Conservation (phyloP, 2,329 filamentous ascomycete genomes). For the Fusarium sp. region DNA sequence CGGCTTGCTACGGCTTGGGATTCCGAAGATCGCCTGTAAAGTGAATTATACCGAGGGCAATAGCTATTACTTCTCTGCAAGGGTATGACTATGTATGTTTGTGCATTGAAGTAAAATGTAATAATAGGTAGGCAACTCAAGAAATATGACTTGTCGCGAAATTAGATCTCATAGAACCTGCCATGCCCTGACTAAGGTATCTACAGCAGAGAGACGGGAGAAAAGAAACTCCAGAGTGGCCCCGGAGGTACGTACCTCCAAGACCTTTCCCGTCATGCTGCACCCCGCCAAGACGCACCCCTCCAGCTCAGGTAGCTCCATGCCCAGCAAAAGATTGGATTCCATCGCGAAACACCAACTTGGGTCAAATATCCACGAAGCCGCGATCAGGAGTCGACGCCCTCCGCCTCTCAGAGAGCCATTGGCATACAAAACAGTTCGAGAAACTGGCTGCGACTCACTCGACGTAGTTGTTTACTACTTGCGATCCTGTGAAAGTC, state of each 20-base stretch:
- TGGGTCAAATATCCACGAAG: constrained; percentile 4
- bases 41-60: constrained; percentile 3
- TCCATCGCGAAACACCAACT: constrained; percentile 25
- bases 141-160: not conserved
- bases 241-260: constrained; percentile 11
- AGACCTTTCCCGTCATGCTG: not conserved
- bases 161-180: not conserved
- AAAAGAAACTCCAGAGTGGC: not conserved
- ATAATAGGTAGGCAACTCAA: not conserved
- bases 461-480: not conserved
- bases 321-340: constrained; percentile 17
- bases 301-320: constrained; percentile 36
- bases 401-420: not conserved
- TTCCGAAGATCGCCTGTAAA: constrained; percentile 1
- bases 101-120: not conserved
- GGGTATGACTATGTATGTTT: not conserved
- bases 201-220: not conserved
- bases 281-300: constrained; percentile 37
- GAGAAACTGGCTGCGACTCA: not conserved
- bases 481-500: not conserved
- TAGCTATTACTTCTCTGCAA: not conserved
- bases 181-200: not conserved
- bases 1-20: constrained; percentile 30
- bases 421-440: not conserved
- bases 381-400: not conserved